Conservation (phyloP, 495 filamentous ascomycete genomes). For the Aspergillus bertholletiae region DNA sequence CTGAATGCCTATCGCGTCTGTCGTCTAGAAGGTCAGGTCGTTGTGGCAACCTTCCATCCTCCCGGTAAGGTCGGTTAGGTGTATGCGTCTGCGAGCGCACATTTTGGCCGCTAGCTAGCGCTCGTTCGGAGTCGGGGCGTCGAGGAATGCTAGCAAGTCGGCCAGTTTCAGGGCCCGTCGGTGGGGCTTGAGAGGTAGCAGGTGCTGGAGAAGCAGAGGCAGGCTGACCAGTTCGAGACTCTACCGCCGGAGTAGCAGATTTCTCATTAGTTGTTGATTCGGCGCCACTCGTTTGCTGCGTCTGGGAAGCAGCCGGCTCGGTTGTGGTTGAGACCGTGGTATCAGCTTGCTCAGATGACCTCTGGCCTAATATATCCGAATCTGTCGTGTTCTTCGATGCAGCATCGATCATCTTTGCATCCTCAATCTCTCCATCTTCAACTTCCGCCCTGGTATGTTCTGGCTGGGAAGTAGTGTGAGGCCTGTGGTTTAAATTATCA, state of each 20-base stretch:
- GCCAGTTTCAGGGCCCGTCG: conserved; percentile 22
- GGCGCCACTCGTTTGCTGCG: conserved; percentile 9
- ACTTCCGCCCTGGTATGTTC: conserved; percentile 50
- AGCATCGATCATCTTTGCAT: conserved; percentile 50
- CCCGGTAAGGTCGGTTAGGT: conserved; percentile 26
- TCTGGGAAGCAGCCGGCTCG: conserved; percentile 4
- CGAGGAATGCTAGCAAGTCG: conserved; percentile 32
- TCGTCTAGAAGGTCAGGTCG: conserved; percentile 39
- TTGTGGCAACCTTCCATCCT: conserved; percentile 30
- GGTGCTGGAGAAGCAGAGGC: conserved; percentile 15
- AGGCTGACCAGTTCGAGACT: conserved; percentile 5
- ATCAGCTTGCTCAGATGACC: conserved; percentile 7
- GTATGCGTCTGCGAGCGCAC: conserved; percentile 30
- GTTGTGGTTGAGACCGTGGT: neutral
- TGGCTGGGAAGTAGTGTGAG: conserved; percentile 27
- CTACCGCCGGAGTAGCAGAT: conserved; percentile 4
- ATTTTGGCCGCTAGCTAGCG: conserved; percentile 12
- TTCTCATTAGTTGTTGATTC: conserved; percentile 16
- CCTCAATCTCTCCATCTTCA: conserved; percentile 78
- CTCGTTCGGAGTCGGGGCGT: conserved; percentile 35
- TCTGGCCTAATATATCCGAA: conserved; percentile 4
- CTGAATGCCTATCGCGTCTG: conserved; percentile 34
- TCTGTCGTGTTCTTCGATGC: conserved; percentile 15
- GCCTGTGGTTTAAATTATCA: conserved; percentile 20
- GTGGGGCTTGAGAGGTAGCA: conserved; percentile 20